Conservation (phyloP, 148 eudicot species). For the Rhododendron mucronatum region DNA sequence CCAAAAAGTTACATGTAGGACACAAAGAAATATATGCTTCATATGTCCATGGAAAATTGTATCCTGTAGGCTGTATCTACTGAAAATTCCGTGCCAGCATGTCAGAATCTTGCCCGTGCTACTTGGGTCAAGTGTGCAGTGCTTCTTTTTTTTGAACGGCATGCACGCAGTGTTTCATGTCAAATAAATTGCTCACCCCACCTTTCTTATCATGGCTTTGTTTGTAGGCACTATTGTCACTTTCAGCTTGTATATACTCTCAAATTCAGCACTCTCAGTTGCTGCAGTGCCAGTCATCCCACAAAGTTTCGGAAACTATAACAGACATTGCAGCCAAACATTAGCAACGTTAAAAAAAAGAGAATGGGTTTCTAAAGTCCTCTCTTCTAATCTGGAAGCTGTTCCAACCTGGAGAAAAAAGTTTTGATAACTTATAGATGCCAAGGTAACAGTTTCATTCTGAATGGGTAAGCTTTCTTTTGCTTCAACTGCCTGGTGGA, state of each 20-base stretch:
- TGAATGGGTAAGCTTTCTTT: conserved; percentile 96
- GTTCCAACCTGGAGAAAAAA: conserved; percentile 87
- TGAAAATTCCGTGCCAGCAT: background rate
- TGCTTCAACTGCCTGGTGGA: conserved; percentile 99
- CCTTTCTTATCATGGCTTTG: conserved; percentile 99
- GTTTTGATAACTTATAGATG: conserved; percentile 97
- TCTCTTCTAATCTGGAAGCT: conserved; percentile 15
- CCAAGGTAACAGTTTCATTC: conserved; percentile 94
- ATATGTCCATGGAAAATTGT: background rate
- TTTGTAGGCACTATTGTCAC: conserved; percentile 97
- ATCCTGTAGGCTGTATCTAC: background rate
- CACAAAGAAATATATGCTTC: background rate
- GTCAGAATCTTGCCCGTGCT: background rate
- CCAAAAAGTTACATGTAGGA: background rate
- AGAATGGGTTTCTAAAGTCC: background rate
- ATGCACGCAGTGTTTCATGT: background rate
- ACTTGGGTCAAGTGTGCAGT: background rate
- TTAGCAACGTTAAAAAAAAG: conserved; percentile 11
- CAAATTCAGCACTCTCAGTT: conserved; percentile 96
- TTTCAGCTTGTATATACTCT: conserved; percentile 97
- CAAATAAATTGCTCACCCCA: conserved; percentile 17
- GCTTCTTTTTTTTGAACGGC: background rate
- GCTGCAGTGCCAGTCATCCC: conserved; percentile 99
- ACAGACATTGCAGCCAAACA: conserved; percentile 15
- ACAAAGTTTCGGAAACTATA: conserved; percentile 93